Evolutionary conservation across 2,329 filamentous ascomycete genomes (phyloP).

Genomic region (Aspergillus puulaauensis): DNA sequence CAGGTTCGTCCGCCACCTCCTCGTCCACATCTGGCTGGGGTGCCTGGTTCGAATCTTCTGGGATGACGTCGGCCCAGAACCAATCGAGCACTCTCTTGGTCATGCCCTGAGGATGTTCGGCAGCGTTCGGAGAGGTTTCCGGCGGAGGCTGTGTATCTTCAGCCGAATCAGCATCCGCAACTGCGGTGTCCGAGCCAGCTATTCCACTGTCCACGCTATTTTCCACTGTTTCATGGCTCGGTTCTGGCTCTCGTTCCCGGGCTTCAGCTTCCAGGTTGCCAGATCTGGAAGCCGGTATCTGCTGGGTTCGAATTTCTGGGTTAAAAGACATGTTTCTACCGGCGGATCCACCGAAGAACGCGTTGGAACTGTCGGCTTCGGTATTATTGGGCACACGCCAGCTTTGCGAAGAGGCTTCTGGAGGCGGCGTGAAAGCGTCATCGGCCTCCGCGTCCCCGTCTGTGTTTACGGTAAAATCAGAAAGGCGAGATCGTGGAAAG

Average conservation of each 20-base stretch:
- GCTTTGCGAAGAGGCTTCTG: not conserved
- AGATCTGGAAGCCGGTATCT: not conserved
- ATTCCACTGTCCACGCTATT: not conserved
- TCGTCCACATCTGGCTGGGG: slow-evolving; percentile 55
- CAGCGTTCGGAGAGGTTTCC: slow-evolving; percentile 11
- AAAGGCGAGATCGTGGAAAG: not conserved
- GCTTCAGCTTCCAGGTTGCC: not conserved
- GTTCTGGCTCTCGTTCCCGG: not conserved
- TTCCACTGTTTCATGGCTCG: not conserved
- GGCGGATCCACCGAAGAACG: not conserved
- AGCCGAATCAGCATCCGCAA: not conserved
- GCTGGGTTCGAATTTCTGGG: not conserved
- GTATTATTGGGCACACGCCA: not conserved
- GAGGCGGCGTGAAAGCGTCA: not conserved
- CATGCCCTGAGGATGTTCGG: slow-evolving; percentile 20
- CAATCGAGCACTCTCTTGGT: slow-evolving; percentile 37
- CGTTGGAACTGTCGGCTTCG: not conserved
- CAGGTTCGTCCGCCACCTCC: slow-evolving; percentile 59
- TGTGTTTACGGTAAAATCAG: not conserved
- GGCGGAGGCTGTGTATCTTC: slow-evolving; percentile 1
- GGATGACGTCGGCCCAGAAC: slow-evolving; percentile 46
- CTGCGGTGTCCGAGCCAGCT: not conserved
- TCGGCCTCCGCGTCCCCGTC: not conserved
- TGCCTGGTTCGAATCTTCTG: slow-evolving; percentile 34
- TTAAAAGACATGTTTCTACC: not conserved